Conservation (phyloP, 768 basidiomycete species). For the Fistulinella prunicolor region DNA sequence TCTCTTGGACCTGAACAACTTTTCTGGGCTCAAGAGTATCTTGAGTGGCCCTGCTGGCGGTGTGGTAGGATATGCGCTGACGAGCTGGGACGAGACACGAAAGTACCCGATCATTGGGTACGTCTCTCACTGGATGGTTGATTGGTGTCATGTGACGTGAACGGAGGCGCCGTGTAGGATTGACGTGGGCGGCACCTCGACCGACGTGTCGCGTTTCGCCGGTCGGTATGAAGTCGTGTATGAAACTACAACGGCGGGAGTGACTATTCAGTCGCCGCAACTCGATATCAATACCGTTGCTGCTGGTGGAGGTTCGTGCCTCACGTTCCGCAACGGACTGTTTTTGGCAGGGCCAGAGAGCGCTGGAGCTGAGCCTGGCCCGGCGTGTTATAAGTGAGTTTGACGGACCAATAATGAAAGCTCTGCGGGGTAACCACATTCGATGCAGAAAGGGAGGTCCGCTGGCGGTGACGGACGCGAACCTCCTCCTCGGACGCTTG, state of each 20-base stretch:
- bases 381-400: conserved; percentile 79
- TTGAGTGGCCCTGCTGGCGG: conserved; percentile 93
- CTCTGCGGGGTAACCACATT: not conserved
- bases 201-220: conserved; percentile 91
- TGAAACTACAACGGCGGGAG: conserved; percentile 93
- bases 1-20: conserved; percentile 73
- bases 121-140: conserved; percentile 22
- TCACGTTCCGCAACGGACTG: conserved; percentile 86
- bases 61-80: conserved; percentile 89
- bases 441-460: conserved; percentile 79
- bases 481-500: conserved; percentile 83
- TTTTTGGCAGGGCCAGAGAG: conserved; percentile 92
- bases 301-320: conserved; percentile 89
- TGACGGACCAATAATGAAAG: not conserved
- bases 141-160: not conserved
- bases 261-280: conserved; percentile 89
- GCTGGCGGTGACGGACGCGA: conserved; percentile 90
- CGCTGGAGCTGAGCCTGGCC: conserved; percentile 92
- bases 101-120: conserved; percentile 83
- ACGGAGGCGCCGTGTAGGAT: conserved; percentile 43
- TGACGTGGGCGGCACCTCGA: conserved; percentile 94
- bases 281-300: conserved; percentile 96
- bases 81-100: conserved; percentile 77
- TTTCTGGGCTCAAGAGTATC: conserved; percentile 92
- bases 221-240: conserved; percentile 91